Percentiles rank a stretch among this genome's conserved stretches.
Evolutionary conservation across 2,329 filamentous ascomycete species (phyloP).

Genomic region (Albifimbria verrucaria): DNA sequence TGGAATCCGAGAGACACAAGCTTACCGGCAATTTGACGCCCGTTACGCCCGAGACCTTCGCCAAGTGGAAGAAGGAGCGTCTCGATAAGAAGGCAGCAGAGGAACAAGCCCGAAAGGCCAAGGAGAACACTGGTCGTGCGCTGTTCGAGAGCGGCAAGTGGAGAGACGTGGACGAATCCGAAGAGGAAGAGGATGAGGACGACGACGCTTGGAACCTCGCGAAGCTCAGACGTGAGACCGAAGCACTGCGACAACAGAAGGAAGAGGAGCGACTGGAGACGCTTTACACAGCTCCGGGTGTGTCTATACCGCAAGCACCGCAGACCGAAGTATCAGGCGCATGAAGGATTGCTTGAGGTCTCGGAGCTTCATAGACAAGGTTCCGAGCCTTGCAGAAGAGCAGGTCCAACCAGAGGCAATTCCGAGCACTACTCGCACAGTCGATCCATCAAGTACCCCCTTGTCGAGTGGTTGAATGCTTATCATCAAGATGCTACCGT

Average conservation of each 20-base stretch:
- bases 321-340: not conserved
- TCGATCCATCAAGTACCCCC: not conserved
- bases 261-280: conserved; percentile 66
- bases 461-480: conserved; percentile 7
- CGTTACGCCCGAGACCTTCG: conserved; percentile 88
- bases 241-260: conserved; percentile 67
- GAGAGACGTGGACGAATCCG: conserved; percentile 64
- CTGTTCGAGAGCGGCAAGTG: conserved; percentile 97
- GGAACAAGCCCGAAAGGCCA: conserved; percentile 82
- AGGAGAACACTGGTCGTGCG: conserved; percentile 91
- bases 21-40: conserved; percentile 88
- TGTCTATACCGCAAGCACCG: not conserved
- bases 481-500: not conserved
- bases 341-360: not conserved
- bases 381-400: not conserved
- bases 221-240: conserved; percentile 80
- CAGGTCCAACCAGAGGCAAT: conserved; percentile 15
- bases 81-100: conserved; percentile 95
- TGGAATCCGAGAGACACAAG: conserved; percentile 95
- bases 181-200: conserved; percentile 59
- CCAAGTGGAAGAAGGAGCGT: conserved; percentile 95
- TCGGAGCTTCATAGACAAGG: not conserved
- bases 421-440: conserved; percentile 19
- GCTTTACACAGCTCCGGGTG: conserved; percentile 16
- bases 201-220: conserved; percentile 77